Evolutionary conservation across 495 filamentous ascomycete genomes (phyloP).

Genomic region (Aspergillus wentii): DNA sequence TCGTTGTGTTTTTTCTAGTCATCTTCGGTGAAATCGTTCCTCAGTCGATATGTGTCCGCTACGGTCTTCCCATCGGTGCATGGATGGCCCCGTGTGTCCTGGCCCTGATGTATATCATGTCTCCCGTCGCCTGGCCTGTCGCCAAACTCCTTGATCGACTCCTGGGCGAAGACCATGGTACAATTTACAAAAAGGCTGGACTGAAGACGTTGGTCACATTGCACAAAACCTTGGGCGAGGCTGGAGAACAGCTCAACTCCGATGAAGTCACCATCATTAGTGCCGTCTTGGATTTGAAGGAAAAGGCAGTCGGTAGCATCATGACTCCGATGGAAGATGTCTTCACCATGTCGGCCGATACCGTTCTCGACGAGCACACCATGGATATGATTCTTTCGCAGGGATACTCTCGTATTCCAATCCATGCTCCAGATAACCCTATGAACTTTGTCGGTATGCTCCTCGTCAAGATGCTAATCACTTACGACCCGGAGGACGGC

Average conservation of each 20-base stretch:
- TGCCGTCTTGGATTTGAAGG: constrained; percentile 92
- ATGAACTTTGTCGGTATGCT: constrained; percentile 96
- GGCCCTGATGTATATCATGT: constrained; percentile 84
- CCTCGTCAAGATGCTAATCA: constrained; percentile 95
- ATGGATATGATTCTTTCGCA: constrained; percentile 90
- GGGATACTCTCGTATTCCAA: constrained; percentile 93
- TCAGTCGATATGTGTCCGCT: constrained; percentile 93
- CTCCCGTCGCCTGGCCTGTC: constrained; percentile 81
- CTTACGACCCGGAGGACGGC: constrained; percentile 92
- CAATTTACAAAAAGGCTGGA: constrained; percentile 92
- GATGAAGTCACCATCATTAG: constrained; percentile 99
- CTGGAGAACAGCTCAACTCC: constrained; percentile 84
- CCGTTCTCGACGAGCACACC: constrained; percentile 81
- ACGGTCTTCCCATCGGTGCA: constrained; percentile 93
- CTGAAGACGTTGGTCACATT: constrained; percentile 87
- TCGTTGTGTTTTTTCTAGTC: constrained; percentile 45
- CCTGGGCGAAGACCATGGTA: constrained; percentile 88
- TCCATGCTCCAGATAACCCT: constrained; percentile 77
- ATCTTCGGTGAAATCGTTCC: constrained; percentile 97
- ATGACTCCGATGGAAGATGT: constrained; percentile 99
- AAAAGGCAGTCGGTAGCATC: constrained; percentile 87
- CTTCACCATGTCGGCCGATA: constrained; percentile 90
- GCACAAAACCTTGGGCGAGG: constrained; percentile 83
- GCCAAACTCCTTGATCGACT: constrained; percentile 85
- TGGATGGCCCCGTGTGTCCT: constrained; percentile 89